These are phyloP conservation scores for Lentinula aciculospora DNA, from an alignment of 768 basidiomycete species.

Conservation along the genomic window DNA sequence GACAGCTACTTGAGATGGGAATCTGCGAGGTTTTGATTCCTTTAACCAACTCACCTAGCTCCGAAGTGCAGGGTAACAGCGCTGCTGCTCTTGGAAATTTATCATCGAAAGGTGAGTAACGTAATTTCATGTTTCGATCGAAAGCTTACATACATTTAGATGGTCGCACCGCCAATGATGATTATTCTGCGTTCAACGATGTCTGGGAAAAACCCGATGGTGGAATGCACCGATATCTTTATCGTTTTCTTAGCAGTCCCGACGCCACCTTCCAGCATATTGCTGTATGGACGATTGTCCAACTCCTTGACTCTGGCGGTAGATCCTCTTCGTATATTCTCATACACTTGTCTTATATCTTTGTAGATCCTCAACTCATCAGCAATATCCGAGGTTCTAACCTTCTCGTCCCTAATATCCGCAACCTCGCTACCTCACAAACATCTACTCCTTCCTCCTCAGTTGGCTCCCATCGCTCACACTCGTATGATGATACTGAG, in stretches of 20 bases:
- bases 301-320: slow-evolving; percentile 95
- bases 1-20: slow-evolving; percentile 95
- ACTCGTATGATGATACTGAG: slow-evolving; percentile 79
- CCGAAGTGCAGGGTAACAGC: slow-evolving; percentile 98
- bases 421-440: slow-evolving; percentile 70
- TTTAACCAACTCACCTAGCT: slow-evolving; percentile 90
- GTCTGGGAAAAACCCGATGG: slow-evolving; percentile 99
- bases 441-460: slow-evolving; percentile 69
- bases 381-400: slow-evolving; percentile 85
- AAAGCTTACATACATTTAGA: slow-evolving; percentile 35
- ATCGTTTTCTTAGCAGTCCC: slow-evolving; percentile 86
- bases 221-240: slow-evolving; percentile 92
- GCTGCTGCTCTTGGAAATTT: slow-evolving; percentile 97
- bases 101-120: slow-evolving; percentile 80
- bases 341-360: neutral
- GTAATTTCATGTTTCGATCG: neutral
- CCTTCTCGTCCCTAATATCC: slow-evolving; percentile 81
- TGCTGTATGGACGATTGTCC: slow-evolving; percentile 99
- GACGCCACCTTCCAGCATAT: slow-evolving; percentile 99
- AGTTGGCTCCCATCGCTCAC: slow-evolving; percentile 66
- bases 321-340: slow-evolving; percentile 10
- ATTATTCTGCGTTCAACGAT: slow-evolving; percentile 95
- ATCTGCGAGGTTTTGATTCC: slow-evolving; percentile 97
- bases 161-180: slow-evolving; percentile 70
- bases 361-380: slow-evolving; percentile 77